Percentiles rank a stretch among this genome's conserved stretches.
Evolutionary conservation across 208 protist genomes (phyloP).

Genomic region (Leishmania mexicana): DNA sequence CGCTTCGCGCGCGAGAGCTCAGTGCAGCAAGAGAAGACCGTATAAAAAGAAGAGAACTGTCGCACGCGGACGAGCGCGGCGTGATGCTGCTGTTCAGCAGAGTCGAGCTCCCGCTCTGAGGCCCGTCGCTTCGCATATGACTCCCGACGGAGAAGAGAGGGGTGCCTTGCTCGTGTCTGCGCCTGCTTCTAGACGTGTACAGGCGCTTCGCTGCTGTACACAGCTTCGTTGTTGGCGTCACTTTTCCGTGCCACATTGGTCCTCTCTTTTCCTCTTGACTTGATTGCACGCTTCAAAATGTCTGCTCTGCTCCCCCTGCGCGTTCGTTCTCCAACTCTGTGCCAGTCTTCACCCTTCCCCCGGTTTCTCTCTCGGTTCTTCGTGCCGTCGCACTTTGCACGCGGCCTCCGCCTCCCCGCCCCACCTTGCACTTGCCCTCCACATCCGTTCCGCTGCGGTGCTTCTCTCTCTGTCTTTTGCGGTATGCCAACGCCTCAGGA

Average conservation of each 20-base stretch:
- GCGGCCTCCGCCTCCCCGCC: background rate
- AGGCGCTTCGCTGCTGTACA: background rate
- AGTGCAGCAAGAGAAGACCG: background rate
- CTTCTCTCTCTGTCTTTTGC: background rate
- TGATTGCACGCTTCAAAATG: background rate
- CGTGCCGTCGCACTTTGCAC: conserved; percentile 12
- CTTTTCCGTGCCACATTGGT: background rate
- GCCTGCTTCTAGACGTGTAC: background rate
- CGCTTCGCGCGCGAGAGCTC: background rate
- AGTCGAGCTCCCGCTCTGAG: background rate
- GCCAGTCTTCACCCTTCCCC: conserved; percentile 3
- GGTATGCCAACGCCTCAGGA: background rate
- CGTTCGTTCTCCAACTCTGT: background rate
- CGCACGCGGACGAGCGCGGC: background rate
- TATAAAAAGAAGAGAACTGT: background rate
- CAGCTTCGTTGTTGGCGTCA: background rate
- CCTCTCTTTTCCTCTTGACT: background rate
- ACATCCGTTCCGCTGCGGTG: conserved; percentile 11
- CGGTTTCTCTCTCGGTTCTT: background rate
- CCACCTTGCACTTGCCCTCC: background rate
- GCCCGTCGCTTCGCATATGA: background rate
- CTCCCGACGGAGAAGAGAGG: background rate
- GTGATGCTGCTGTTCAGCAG: background rate
- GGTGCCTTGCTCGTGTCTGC: background rate
- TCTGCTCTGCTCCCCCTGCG: background rate